phyloP scores from a whole-genome alignment of 2,329 filamentous ascomycete genomes.

The Aspergillus proliferans region DNA sequence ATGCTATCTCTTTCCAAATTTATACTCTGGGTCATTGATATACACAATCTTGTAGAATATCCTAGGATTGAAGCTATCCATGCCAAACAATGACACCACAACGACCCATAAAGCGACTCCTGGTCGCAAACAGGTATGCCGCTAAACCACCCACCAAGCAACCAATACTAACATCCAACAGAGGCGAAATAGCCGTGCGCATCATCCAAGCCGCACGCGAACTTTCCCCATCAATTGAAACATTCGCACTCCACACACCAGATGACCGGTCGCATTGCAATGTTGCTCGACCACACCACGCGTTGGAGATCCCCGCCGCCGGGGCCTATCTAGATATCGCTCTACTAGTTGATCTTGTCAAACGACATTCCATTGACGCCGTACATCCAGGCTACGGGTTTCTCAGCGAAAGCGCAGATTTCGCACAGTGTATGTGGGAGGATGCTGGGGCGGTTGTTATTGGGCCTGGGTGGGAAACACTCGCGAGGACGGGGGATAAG shows the following conservation, averaged over 20 bases:
- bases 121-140: slow-evolving; percentile 49
- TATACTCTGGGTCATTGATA: too few species aligned
- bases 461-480: slow-evolving; percentile 52
- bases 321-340: slow-evolving; percentile 50
- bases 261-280: slow-evolving; percentile 52
- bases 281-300: slow-evolving; percentile 42
- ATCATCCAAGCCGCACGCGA: slow-evolving; percentile 57
- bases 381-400: slow-evolving; percentile 60
- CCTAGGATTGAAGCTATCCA: neutral
- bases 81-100: slow-evolving; percentile 8
- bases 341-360: slow-evolving; percentile 42
- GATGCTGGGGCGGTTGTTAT: slow-evolving; percentile 46
- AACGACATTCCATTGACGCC: slow-evolving; percentile 48
- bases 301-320: slow-evolving; percentile 47
- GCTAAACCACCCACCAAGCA: neutral
- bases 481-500: slow-evolving; percentile 53
- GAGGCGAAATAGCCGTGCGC: slow-evolving; percentile 59
- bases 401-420: slow-evolving; percentile 50
- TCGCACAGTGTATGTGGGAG: slow-evolving; percentile 45
- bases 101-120: slow-evolving; percentile 43
- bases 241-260: slow-evolving; percentile 50
- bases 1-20: too few species aligned
- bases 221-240: slow-evolving; percentile 45
- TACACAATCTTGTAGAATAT: too few species aligned
- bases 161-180: slow-evolving; percentile 18